Base-by-base conservation (phyloP, 1,139 yeast genomes). In the Scheffersomyces insectosa region DNA sequence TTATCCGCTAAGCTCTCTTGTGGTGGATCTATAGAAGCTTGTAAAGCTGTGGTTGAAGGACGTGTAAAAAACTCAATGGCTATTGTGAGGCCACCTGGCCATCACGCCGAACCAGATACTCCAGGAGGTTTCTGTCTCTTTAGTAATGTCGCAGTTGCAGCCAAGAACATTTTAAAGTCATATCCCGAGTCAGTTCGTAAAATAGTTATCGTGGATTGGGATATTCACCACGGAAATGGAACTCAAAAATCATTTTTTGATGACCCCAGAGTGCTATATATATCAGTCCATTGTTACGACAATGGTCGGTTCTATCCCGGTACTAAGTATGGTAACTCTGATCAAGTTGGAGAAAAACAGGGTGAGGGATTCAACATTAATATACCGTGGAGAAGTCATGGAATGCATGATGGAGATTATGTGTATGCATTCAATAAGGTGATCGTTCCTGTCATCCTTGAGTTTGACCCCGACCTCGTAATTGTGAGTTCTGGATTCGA, bases 61-160 rank as follows among this genome's bases (percentile, higher is more conserved):
- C 72, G 76, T 45, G 98, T 91, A 28, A 90, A 90, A 59, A 95
- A 95, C 61, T 85, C 97, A 0, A 63, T 95, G 44, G 99, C 99
- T 0, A 88, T 95, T 11, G 97, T 95, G 11, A 80, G 99, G 51
- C 99, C 99, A 1, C 99, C 99, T 0, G 99, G 99, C 2, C 99
- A 95, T 66, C 99, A 95, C 61, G 98, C 99, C 1, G 99, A 95
- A 59, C 98, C 99, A 1, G 95, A 89, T 49, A 74, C 90, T 14
- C 96, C 99, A 0, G 98, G 97, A 36, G 99, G 99, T 20, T 95
- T 95, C 63, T 95, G 99, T 66, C 70, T 95, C 41, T 95, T 95
- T 62, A 87, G 96, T 50, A 95, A 95, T 58, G 99, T 93, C 34
- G 97, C 99, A 0, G 97, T 95, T 12, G 98, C 99, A 1, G 96